Conservation (phyloP, 1,284 basidiomycete species). For the Naganishia sp. region DNA sequence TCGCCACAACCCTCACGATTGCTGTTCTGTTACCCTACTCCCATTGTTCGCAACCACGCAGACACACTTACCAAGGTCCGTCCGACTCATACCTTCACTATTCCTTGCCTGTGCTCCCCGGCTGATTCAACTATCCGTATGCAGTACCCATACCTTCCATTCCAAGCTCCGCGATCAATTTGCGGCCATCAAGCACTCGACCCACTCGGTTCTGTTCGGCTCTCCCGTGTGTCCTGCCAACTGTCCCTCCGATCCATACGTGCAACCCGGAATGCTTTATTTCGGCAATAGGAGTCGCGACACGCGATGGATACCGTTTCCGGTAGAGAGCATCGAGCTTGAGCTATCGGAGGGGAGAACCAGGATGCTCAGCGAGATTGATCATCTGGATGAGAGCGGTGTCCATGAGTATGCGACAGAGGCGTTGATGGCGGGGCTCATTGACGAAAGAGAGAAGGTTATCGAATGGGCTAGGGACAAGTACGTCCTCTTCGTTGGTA, state of each 20-base stretch:
- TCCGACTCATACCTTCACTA: neutral
- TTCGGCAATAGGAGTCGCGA: conserved; percentile 33
- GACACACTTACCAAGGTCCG: conserved; percentile 8
- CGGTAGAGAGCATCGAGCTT: neutral
- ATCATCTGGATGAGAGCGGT: conserved; percentile 27
- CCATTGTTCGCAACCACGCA: conserved; percentile 6
- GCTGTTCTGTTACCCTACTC: neutral
- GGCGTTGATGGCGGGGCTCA: conserved; percentile 30
- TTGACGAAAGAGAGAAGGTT: conserved; percentile 31
- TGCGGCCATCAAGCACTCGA: neutral
- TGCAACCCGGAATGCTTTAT: conserved; percentile 38
- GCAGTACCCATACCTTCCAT: neutral
- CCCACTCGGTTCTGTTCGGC: neutral
- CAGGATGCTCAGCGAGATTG: conserved; percentile 14
- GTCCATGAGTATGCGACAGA: conserved; percentile 28
- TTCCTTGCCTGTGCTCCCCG: neutral
- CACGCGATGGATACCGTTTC: conserved; percentile 39
- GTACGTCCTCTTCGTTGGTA: conserved; percentile 36
- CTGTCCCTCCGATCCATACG: conserved; percentile 36
- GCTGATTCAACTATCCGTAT: neutral
- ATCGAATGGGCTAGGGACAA: conserved; percentile 32
- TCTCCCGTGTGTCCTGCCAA: neutral
- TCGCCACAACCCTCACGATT: neutral
- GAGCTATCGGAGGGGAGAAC: neutral
- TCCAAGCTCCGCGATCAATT: neutral